Evolutionary conservation across 2,329 filamentous ascomycete genomes (phyloP), one percentile per base, ranked within the genome.

Genomic region (Claviceps spartinae): DNA sequence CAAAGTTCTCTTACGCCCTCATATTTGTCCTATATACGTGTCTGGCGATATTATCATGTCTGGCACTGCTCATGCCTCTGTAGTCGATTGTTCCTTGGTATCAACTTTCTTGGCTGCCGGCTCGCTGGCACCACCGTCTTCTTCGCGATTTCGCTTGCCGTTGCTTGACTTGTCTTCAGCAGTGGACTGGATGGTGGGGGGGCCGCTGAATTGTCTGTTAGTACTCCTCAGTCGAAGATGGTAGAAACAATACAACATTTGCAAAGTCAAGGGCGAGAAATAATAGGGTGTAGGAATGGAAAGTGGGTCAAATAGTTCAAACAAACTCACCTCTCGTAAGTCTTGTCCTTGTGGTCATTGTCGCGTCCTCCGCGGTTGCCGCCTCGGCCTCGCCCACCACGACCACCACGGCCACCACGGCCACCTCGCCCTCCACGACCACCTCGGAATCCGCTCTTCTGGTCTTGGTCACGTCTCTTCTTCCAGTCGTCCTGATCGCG

Each of bases 31-130:
- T 48, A 37, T 46, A 13, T 48, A 30, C 41, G 44, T 38, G 5
- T 41, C 30, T 42, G 16, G 22, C 20, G 20, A 18, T 16, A 41
- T 42, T 9, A 4, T 47, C 16, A 24, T 40, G 30, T n/a, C 26
- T 24, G 22, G 41, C 24, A 30, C 47, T 37, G 14, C 51, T 51
- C 36, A 49, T 22, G 40, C 42, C 45, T 50, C 48, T 18, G 50
- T 52, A 30, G 52, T 52, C 49, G 58, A 57, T 40, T 65, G 64
- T 46, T 69, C 62, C 69, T 79, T 78, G 62, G 63, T 67, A 56
- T 83, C 78, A 42, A 81, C 73, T 70, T 83, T 84, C 73, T 84
- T 84, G 20, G 78, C 72, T 3, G 77, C 69, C 34, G 72, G 76
- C 53, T 72, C 71, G n/a, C 63, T 67, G 13, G 61, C 59, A 4